phyloP scores from a whole-genome alignment of 2,329 filamentous ascomycete genomes.

The Ceratocystis harringtonii region DNA sequence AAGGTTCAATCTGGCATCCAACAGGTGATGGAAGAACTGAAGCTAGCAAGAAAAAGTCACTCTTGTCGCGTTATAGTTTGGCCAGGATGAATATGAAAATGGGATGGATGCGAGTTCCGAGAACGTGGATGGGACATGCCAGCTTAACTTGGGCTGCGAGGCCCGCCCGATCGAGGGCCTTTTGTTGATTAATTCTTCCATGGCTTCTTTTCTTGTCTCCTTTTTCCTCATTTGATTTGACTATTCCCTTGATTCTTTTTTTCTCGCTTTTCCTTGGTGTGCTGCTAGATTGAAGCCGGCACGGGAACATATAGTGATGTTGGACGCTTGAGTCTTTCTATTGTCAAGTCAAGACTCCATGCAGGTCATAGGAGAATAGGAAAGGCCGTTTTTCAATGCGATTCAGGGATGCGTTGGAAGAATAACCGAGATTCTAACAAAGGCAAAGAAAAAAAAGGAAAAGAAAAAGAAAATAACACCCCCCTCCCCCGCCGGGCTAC shows the following conservation, averaged over 20 bases:
- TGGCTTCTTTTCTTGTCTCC: conserved; percentile 5
- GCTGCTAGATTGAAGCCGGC: neutral
- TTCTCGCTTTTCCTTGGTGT: neutral
- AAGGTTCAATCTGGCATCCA: neutral
- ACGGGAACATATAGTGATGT: neutral
- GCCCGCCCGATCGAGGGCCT: conserved; percentile 1
- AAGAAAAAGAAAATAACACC: too few relatives aligned
- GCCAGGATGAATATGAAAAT: neutral
- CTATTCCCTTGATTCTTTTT: neutral
- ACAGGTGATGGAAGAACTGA: neutral
- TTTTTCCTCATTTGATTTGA: neutral
- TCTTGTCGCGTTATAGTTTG: neutral
- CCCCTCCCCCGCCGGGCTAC: too few relatives aligned
- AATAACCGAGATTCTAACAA: too few relatives aligned
- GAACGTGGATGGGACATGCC: neutral
- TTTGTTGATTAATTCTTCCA: conserved; percentile 7
- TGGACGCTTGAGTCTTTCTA: neutral
- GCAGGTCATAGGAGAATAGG: neutral
- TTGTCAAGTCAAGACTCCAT: neutral
- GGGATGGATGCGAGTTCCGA: neutral
- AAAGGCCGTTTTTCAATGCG: neutral
- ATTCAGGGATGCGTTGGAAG: too few relatives aligned
- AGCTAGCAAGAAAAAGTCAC: neutral
- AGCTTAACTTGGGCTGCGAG: neutral
- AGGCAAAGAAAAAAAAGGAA: too few relatives aligned